Conservation (phyloP, 2,329 filamentous ascomycete genomes). For the Exserohilum turcica region DNA sequence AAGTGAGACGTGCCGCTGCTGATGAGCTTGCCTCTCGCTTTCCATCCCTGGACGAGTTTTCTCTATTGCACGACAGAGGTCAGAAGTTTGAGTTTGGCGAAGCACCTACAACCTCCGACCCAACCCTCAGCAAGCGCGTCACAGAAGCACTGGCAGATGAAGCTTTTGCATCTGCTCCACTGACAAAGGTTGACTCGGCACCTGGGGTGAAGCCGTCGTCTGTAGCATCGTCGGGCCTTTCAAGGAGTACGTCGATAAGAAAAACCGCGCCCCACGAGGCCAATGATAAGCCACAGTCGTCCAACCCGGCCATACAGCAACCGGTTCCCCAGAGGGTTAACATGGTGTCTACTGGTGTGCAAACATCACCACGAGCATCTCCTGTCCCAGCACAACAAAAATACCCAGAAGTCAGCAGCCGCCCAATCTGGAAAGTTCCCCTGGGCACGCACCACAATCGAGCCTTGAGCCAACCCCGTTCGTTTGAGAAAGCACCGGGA, state of each 20-base stretch:
- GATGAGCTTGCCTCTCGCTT: slow-evolving; percentile 88
- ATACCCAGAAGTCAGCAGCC: slow-evolving; percentile 48
- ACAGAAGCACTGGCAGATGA: slow-evolving; percentile 82
- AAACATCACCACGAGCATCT: slow-evolving; percentile 67
- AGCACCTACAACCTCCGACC: slow-evolving; percentile 47
- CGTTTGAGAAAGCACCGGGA: slow-evolving; percentile 44
- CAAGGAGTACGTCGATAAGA: slow-evolving; percentile 41
- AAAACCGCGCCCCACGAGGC: slow-evolving; percentile 31
- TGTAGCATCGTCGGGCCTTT: slow-evolving; percentile 38
- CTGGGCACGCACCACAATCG: slow-evolving; percentile 48
- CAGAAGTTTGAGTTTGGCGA: slow-evolving; percentile 79
- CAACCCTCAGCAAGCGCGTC: slow-evolving; percentile 66
- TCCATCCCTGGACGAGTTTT: slow-evolving; percentile 90
- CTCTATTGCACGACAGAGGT: slow-evolving; percentile 82
- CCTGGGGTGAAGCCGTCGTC: slow-evolving; percentile 36
- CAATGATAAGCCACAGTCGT: slow-evolving; percentile 31
- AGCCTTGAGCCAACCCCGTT: slow-evolving; percentile 57
- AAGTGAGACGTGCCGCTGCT: slow-evolving; percentile 55
- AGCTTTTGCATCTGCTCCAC: slow-evolving; percentile 67
- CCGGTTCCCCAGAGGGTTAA: slow-evolving; percentile 56
- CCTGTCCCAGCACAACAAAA: slow-evolving; percentile 37
- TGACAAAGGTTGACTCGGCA: slow-evolving; percentile 33
- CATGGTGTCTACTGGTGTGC: slow-evolving; percentile 76
- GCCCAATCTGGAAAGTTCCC: slow-evolving; percentile 62
- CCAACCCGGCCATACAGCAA: slow-evolving; percentile 46